Conservation (phyloP, 257 asterid species). For the Solanum commersonii region DNA sequence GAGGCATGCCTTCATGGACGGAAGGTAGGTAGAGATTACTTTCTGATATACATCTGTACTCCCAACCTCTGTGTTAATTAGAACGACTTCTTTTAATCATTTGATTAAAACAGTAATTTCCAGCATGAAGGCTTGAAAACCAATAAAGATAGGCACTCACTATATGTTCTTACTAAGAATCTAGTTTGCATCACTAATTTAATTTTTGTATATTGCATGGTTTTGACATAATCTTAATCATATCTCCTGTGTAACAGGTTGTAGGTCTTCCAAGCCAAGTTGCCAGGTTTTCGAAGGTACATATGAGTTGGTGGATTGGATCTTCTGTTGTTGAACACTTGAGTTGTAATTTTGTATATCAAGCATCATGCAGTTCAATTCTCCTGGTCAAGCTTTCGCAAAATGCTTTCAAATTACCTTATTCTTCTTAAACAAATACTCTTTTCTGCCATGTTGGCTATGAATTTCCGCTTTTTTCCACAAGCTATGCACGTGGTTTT, state of each 20-base stretch:
- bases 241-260: constrained; percentile 32
- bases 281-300: constrained; percentile 67
- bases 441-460: neutral
- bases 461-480: constrained; percentile 1
- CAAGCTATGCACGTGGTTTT: neutral
- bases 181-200: neutral
- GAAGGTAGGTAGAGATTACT: constrained; percentile 35
- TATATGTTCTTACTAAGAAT: neutral
- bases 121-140: neutral
- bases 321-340: neutral
- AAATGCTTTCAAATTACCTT: neutral
- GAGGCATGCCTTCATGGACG: constrained; percentile 78
- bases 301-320: neutral
- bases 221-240: neutral
- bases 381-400: neutral
- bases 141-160: neutral
- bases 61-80: neutral
- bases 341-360: neutral
- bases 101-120: neutral
- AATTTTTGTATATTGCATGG: neutral
- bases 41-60: neutral
- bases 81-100: neutral
- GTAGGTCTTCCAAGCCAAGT: constrained; percentile 87
- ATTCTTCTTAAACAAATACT: neutral
- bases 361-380: neutral